Base-by-base conservation (phyloP, 345 rosid genomes). In the Kernera saxatilis region DNA sequence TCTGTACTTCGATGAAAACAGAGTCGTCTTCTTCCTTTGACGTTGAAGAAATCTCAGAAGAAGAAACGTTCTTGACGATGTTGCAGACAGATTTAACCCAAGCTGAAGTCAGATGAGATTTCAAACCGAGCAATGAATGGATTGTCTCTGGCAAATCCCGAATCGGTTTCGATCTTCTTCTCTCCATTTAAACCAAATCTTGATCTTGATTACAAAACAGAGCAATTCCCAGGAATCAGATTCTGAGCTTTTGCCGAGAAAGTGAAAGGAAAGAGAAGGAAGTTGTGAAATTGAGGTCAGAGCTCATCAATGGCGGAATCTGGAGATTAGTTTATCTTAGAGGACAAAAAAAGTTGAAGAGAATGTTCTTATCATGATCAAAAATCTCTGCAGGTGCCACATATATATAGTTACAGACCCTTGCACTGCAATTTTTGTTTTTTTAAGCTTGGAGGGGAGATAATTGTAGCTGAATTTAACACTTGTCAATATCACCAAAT, bases 21-120 rank as follows among this genome's bases (percentile, higher is more conserved):
- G 72, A 63, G 52, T 80, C 80, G 5, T 66, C 82, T 33, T 82
- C 61, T 52, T 57, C 53, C 67, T 57, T 14, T 35, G 39, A 55
- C 33, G 36, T 10, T 8, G 72, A 48, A 65, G 67, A 19, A 57
- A n/a, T 36, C 41, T 54, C 71, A 44, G 67, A 19, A 11, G 84
- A 29, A 21, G 84, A 72, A 25, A 70, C 64, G 12, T 64, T 81
- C 9, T 79, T 78, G 30, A 71, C 54, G 36, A 85, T 88, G 64
- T 82, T 81, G 66, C 85, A 80, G 36, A 88, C 92, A 15, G 93
- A 80, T 64, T 77, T 73, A 17, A 80, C 83, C 96, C 96, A 90
- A 71, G 68, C 69, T 55, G 87, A 82, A 44, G 81, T 87, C 59
- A 86, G 51, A 76, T 61, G 81, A 53, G 86, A 70, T 80, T 87